Evolutionary conservation across 345 rosid genomes (phyloP), one percentile per base, ranked within the genome.

Genomic region (Euphorbia peplus): DNA sequence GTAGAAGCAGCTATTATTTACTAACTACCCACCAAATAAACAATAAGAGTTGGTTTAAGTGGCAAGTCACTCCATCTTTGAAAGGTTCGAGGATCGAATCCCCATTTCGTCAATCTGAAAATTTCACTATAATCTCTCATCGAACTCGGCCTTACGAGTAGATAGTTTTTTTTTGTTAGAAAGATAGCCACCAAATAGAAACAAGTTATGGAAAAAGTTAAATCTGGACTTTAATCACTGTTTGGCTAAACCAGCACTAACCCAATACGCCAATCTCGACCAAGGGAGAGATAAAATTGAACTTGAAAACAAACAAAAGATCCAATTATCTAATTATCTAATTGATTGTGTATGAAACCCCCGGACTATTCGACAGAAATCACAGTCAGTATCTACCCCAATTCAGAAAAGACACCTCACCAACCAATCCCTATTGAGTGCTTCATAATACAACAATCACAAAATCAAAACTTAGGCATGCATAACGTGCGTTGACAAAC

Each of bases 381-480:
- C 35, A 29, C 14, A 63, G 25, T 52, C 32, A 29, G 19, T n/a
- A 65, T 51, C 30, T 5, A 11, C 37, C n/a, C 10, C 2, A 14
- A 50, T 18, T 35, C n/a, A 19, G 32, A 57, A n/a, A 11, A 44
- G 14, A 57, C 51, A 19, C 52, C 8, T 29, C 22, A 51, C 72
- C 62, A 26, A 63, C 59, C 59, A 46, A 44, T 50, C 1, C 25
- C 54, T 57, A 11, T 25, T 35, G 46, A 58, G 64, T 64, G 58
- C n/a, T 51, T 44, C 73, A 58, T 53, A 55, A 18, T n/a, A n/a
- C n/a, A 60, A 24, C 55, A 26, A 53, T 18, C 24, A 54, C n/a
- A 53, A 79, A 46, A 4, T 52, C 68, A 53, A 54, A 21, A 26
- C n/a, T n/a, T n/a, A 24, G 64, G 26, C 28, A 60, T 64, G 41